Percentiles rank a stretch among this genome's conserved stretches.
Conservation (phyloP, 2,329 filamentous ascomycete genomes). For the Aspergillus intermedius region DNA sequence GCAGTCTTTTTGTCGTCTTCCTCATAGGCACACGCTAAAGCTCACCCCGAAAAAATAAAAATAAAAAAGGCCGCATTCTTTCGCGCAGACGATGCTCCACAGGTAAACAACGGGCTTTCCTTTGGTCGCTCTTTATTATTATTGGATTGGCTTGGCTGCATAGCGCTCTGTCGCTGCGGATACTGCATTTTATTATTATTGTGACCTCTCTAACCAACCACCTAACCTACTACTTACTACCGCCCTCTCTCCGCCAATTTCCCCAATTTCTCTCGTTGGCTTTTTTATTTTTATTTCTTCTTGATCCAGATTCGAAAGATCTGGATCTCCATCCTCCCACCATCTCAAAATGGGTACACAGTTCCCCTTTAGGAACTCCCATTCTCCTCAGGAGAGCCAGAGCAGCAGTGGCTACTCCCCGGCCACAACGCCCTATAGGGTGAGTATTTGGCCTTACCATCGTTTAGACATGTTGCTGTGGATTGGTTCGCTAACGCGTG, state of each 20-base stretch:
- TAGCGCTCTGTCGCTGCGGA: conserved; percentile 1
- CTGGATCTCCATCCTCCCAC: background rate
- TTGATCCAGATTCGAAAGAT: background rate
- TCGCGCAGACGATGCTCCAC: background rate
- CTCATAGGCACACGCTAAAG: too few species aligned
- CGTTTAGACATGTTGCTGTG: background rate
- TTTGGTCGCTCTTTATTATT: background rate
- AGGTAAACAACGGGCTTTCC: background rate
- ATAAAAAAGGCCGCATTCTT: background rate
- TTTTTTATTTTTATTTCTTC: background rate
- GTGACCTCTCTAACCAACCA: background rate
- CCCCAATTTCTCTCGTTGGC: background rate
- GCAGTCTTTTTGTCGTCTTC: too few species aligned
- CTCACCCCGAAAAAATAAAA: too few species aligned
- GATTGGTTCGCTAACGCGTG: background rate
- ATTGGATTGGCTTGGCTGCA: background rate
- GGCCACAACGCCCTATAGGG: background rate
- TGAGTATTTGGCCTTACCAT: background rate
- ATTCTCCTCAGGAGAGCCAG: background rate
- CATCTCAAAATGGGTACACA: background rate
- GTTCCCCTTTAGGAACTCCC: background rate
- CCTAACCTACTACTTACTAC: background rate
- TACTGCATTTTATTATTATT: conserved; percentile 1
- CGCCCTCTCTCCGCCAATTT: background rate
- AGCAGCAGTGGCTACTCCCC: background rate